These are phyloP conservation scores for Hypomyces perniciosus DNA, from an alignment of 2,329 filamentous ascomycete species.

Conservation along the genomic window DNA sequence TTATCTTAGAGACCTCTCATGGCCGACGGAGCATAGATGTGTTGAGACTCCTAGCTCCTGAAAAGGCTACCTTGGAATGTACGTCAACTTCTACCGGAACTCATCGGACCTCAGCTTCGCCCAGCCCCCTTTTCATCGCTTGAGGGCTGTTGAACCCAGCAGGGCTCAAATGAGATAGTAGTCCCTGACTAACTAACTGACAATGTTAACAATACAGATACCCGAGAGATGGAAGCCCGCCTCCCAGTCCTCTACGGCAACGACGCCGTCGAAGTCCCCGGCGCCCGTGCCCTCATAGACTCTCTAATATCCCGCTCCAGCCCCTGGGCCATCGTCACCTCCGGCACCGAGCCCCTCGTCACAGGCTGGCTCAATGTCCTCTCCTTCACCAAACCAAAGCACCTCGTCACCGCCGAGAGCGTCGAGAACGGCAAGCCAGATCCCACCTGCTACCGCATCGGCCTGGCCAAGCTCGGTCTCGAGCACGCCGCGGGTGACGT, in stretches of 20 bases:
- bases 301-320: constrained; percentile 55
- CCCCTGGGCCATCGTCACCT: constrained; percentile 84
- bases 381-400: constrained; percentile 56
- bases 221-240: constrained; percentile 68
- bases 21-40: constrained; percentile 85
- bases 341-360: constrained; percentile 62
- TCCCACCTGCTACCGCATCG: constrained; percentile 66
- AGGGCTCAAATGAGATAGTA: too few relatives aligned
- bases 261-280: constrained; percentile 80
- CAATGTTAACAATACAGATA: constrained; percentile 48
- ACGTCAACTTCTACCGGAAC: constrained; percentile 32
- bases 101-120: too few relatives aligned
- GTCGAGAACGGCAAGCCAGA: constrained; percentile 72
- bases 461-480: constrained; percentile 54
- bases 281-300: constrained; percentile 65
- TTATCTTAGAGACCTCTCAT: constrained; percentile 86
- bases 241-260: constrained; percentile 71
- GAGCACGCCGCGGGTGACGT: constrained; percentile 44
- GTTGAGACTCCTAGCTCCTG: constrained; percentile 69
- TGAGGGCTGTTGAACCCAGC: too few relatives aligned
- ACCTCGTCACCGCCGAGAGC: constrained; percentile 70
- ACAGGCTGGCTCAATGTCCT: constrained; percentile 66
- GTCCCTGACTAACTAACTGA: background rate
- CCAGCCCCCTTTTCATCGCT: background rate
- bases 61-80: constrained; percentile 93